A percentile compares a stretch with the other conserved stretches of the same genome.
Evolutionary conservation across 2,329 filamentous ascomycete species (phyloP).

Genomic region (Nannizziopsis barbatae): DNA sequence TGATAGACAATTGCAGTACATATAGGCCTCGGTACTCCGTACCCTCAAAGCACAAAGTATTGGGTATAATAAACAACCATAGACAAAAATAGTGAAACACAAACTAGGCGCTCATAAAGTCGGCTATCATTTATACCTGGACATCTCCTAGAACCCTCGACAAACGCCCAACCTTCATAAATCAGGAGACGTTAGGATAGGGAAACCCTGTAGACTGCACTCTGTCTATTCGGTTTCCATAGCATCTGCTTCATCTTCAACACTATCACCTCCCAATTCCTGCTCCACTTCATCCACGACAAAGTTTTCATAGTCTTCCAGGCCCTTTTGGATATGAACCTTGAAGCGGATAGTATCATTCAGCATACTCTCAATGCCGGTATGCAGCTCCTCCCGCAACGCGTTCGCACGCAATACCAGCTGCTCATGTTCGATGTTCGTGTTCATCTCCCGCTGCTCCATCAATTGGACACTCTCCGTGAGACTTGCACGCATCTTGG

Average conservation of each 20-base stretch:
- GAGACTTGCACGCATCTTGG: slow-evolving; percentile 74
- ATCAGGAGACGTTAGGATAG: slow-evolving; percentile 9
- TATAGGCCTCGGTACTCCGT: no score
- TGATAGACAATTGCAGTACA: no score
- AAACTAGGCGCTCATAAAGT: background rate
- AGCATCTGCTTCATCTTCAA: slow-evolving; percentile 14
- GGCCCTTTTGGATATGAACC: slow-evolving; percentile 81
- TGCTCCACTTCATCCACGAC: slow-evolving; percentile 87
- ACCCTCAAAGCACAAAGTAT: no score
- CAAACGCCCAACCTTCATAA: slow-evolving; percentile 14
- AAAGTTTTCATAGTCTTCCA: slow-evolving; percentile 91
- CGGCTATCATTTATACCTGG: no score
- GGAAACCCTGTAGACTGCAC: background rate
- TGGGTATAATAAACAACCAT: background rate
- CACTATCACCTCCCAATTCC: slow-evolving; percentile 58
- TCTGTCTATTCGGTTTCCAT: background rate
- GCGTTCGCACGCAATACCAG: slow-evolving; percentile 71
- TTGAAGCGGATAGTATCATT: slow-evolving; percentile 99
- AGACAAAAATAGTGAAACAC: background rate
- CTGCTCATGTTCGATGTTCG: slow-evolving; percentile 92
- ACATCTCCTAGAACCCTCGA: background rate
- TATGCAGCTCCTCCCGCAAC: slow-evolving; percentile 93
- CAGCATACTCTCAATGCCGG: slow-evolving; percentile 87
- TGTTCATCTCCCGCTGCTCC: slow-evolving; percentile 93
- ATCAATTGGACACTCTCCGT: slow-evolving; percentile 80